Evolutionary conservation across 2,329 filamentous ascomycete genomes (phyloP).

Genomic region (Tolypocladium amazonense): DNA sequence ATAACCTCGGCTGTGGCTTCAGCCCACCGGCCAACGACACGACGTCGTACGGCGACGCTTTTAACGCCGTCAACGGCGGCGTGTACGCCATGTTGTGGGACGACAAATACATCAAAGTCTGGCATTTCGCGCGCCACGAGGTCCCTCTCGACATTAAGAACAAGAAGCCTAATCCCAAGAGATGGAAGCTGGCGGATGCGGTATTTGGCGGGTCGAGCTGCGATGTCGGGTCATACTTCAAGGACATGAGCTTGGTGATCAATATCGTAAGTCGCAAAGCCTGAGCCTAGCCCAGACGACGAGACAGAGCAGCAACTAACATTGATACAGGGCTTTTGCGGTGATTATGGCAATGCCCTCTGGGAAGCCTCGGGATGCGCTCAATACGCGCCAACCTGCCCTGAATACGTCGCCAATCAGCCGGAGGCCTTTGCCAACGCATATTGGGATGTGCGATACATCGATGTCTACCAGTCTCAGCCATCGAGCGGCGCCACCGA

Average conservation of each 20-base stretch:
- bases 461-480: conserved; percentile 31
- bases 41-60: conserved; percentile 47
- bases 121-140: conserved; percentile 59
- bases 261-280: conserved; percentile 41
- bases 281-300: not conserved
- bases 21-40: conserved; percentile 28
- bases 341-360: conserved; percentile 53
- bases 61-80: conserved; percentile 57
- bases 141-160: conserved; percentile 56
- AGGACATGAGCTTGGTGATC: conserved; percentile 59
- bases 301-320: not conserved
- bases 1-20: conserved; percentile 36
- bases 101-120: conserved; percentile 55
- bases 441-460: conserved; percentile 45
- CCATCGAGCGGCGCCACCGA: conserved; percentile 3
- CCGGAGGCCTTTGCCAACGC: conserved; percentile 30
- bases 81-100: conserved; percentile 67
- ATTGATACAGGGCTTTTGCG: conserved; percentile 54
- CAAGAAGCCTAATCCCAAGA: conserved; percentile 48
- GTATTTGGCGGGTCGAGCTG: conserved; percentile 56
- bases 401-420: conserved; percentile 34
- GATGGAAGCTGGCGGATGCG: conserved; percentile 61
- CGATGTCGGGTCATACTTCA: conserved; percentile 55
- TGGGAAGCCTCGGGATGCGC: too few species aligned
- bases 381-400: conserved; percentile 30